These are phyloP conservation scores for Prunus salicina DNA, from an alignment of 306 rosid species.

Conservation along the genomic window DNA sequence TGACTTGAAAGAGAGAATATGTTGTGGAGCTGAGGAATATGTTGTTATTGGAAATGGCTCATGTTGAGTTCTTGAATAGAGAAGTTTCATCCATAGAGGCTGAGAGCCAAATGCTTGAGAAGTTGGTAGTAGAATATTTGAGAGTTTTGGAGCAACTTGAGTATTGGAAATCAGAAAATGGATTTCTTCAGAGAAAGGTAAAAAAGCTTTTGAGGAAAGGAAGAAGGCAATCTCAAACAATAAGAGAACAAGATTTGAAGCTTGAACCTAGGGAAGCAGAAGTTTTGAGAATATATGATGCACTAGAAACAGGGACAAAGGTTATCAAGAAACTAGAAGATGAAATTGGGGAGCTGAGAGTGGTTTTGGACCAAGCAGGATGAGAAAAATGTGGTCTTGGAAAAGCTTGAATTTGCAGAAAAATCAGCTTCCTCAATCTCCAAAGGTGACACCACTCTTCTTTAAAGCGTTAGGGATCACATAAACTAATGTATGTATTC, in stretches of 20 bases:
- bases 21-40: conserved; percentile 38
- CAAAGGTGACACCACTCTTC: conserved; percentile 33
- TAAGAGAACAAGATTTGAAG: conserved; percentile 41
- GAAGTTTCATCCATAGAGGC: conserved; percentile 48
- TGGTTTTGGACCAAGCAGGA: conserved; percentile 33
- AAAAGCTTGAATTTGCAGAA: conserved; percentile 45
- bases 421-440: conserved; percentile 21
- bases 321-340: conserved; percentile 38
- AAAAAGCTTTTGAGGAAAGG: conserved; percentile 42
- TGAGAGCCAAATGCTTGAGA: conserved; percentile 42
- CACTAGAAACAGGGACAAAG: conserved; percentile 31
- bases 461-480: background rate
- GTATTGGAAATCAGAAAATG: conserved; percentile 47
- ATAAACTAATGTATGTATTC: background rate
- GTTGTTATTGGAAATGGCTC: conserved; percentile 42
- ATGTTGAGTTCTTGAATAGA: conserved; percentile 48
- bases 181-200: conserved; percentile 42
- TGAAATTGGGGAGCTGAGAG: conserved; percentile 46
- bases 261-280: conserved; percentile 48
- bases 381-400: conserved; percentile 45
- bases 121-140: conserved; percentile 29
- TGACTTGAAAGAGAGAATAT: conserved; percentile 61
- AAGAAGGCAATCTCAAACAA: conserved; percentile 39
- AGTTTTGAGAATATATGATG: conserved; percentile 37
- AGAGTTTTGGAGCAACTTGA: conserved; percentile 43